Conservation (phyloP, 116 monocot genomes). For the Iris pallida region DNA sequence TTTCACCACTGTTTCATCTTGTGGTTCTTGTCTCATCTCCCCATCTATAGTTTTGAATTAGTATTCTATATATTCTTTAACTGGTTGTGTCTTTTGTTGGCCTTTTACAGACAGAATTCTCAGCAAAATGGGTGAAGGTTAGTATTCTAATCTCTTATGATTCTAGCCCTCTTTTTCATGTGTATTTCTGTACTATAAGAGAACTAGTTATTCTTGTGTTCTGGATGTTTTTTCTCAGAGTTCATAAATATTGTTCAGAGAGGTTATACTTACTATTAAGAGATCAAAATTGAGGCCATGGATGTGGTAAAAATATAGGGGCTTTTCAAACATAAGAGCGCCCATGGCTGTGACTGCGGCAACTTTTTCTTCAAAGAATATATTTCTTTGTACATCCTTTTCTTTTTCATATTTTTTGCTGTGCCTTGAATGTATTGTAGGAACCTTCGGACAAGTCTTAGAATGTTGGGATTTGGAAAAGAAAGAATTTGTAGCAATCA, state of each 20-base stretch:
- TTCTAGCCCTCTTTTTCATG: too few relatives aligned
- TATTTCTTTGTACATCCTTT: too few relatives aligned
- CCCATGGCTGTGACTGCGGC: too few relatives aligned
- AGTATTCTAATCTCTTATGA: slow-evolving; percentile 13
- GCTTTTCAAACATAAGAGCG: too few relatives aligned
- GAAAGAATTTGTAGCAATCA: slow-evolving; percentile 77
- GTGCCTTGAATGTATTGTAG: slow-evolving; percentile 27
- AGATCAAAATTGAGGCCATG: too few relatives aligned
- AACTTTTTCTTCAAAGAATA: too few relatives aligned
- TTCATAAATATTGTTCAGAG: too few relatives aligned
- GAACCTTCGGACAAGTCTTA: slow-evolving; percentile 94
- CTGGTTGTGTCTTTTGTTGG: slow-evolving; percentile 15
- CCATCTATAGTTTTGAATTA: neutral
- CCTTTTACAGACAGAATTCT: slow-evolving; percentile 75
- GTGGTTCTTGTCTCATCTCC: neutral
- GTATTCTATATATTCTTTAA: neutral
- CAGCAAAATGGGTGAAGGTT: slow-evolving; percentile 99
- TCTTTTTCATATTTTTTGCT: neutral
- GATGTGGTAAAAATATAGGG: too few relatives aligned
- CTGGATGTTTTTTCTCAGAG: too few relatives aligned
- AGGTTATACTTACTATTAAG: too few relatives aligned
- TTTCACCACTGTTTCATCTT: neutral
- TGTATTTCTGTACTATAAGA: too few relatives aligned
- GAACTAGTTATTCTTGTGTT: too few relatives aligned
- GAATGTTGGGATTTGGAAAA: slow-evolving; percentile 89